Evolutionary conservation across 2,329 filamentous ascomycete genomes (phyloP).

Genomic region (Fusarium sp.): DNA sequence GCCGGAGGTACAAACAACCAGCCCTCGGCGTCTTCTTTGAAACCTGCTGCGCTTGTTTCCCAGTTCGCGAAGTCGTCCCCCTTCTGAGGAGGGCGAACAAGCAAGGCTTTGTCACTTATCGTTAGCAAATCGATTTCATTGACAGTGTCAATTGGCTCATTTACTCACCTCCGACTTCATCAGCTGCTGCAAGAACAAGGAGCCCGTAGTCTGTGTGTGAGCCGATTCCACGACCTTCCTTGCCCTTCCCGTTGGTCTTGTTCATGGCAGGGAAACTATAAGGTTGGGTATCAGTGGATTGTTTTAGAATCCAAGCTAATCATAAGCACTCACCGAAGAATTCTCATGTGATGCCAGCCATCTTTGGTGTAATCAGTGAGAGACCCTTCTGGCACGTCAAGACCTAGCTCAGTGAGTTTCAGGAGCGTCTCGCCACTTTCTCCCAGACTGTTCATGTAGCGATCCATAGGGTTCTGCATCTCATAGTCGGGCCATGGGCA

Average conservation of each 20-base stretch:
- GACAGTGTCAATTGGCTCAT: rapidly evolving
- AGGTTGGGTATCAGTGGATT: background rate
- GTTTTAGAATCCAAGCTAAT: rapidly evolving
- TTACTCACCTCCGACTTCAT: constrained; percentile 62
- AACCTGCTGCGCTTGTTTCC: constrained; percentile 61
- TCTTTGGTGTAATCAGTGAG: constrained; percentile 61
- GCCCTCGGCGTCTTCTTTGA: constrained; percentile 60
- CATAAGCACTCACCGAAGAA: constrained; percentile 57
- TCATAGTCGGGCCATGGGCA: constrained; percentile 63
- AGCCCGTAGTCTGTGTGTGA: constrained; percentile 68
- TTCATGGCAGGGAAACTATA: constrained; percentile 51
- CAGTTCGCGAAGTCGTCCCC: constrained; percentile 63
- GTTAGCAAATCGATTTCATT: background rate
- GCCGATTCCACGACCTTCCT: constrained; percentile 65
- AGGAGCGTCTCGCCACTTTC: constrained; percentile 62
- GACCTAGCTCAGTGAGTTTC: constrained; percentile 62
- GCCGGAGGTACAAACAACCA: constrained; percentile 66
- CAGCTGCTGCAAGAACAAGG: constrained; percentile 66
- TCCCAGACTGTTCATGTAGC: constrained; percentile 60
- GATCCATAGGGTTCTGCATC: constrained; percentile 58
- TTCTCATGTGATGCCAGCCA: constrained; percentile 67
- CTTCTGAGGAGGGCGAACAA: constrained; percentile 61
- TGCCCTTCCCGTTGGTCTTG: constrained; percentile 64
- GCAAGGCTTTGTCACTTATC: constrained; percentile 54
- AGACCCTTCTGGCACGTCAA: constrained; percentile 58